These are phyloP conservation scores for Peniophora sp. DNA, from an alignment of 1,284 basidiomycete species.

Conservation along the genomic window DNA sequence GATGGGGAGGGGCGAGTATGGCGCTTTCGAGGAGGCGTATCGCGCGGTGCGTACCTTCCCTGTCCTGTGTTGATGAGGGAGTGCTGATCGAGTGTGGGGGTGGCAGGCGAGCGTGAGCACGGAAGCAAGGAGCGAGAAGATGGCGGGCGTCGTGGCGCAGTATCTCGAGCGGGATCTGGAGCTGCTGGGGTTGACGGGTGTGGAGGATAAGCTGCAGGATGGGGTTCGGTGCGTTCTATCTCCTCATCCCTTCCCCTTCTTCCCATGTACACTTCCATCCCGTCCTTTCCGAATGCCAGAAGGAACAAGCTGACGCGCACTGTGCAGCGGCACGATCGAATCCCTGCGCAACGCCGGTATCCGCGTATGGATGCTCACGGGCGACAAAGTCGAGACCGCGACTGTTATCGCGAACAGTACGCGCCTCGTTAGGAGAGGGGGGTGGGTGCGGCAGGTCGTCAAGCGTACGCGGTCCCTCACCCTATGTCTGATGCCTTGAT, in stretches of 20 bases:
- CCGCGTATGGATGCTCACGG: conserved; percentile 99
- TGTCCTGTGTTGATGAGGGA: too few relatives aligned
- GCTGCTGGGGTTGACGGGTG: conserved; percentile 89
- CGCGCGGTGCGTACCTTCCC: conserved; percentile 47
- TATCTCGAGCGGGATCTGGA: conserved; percentile 88
- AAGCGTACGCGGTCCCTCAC: conserved; percentile 58
- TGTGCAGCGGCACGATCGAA: conserved; percentile 67
- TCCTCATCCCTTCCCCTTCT: too few relatives aligned
- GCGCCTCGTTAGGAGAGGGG: conserved; percentile 91
- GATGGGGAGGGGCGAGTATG: conserved; percentile 64
- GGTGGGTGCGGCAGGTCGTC: conserved; percentile 96
- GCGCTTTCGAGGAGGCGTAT: conserved; percentile 70
- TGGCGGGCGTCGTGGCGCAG: conserved; percentile 67
- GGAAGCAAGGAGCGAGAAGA: conserved; percentile 78
- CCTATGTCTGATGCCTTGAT: conserved; percentile 6
- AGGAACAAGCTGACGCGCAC: too few relatives aligned
- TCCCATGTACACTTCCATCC: too few relatives aligned
- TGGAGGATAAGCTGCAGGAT: conserved; percentile 98
- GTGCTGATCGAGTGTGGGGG: too few relatives aligned
- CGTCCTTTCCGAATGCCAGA: too few relatives aligned
- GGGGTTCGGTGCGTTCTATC: conserved; percentile 59
- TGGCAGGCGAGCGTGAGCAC: conserved; percentile 49
- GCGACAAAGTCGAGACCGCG: conserved; percentile 99
- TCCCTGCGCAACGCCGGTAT: conserved; percentile 92
- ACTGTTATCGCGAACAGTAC: conserved; percentile 97